Base-by-base conservation (phyloP, 2,329 filamentous ascomycete species). In the Thermothelomyces thermophilus region DNA sequence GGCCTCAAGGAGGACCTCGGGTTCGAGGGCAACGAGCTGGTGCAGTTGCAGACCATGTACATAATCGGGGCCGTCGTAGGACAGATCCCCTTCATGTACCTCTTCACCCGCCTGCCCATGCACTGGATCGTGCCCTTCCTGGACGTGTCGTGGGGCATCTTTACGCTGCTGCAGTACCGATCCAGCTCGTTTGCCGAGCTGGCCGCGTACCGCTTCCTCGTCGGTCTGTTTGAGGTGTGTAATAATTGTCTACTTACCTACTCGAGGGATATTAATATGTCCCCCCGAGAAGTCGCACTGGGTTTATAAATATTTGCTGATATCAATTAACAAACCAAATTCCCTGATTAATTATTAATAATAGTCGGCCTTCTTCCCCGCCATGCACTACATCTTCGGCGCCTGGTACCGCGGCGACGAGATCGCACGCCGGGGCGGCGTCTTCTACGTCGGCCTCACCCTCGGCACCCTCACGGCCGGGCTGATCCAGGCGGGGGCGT, bases 101-200 rank as follows among this genome's bases (percentile, higher is more conserved):
- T 79, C 1, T 74, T 79, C 51, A 73, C 69, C 14, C 60, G 64
- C 14, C 48, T 67, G 5, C 66, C 74, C 0, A 73, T 80, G 63
- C 68, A 71, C 48, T 78, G 70, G 63, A 56, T 76, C 0, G 69
- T 79, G 5, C 77, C 77, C 0, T 66, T 68, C 8, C 65, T 79
- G 53, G 75, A 80, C 50, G 55, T 80, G 1, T 60, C 66, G 2
- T 82, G 78, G 78, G 76, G 76, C 0, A 61, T 80, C 14, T 76
- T 81, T 52, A 82, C 77, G 0, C 66, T 82, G 8, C 63, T 80
- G 3, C 76, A 80, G 50, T 79, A 73, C 47, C 71, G 76, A 5
- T 71, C 71, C 1, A 64, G 68, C 2, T 66, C 68, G 2, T 79
- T 70, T 53, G 68, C 70, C 0, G 76, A 80, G 45, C 50, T 79